phyloP scores from a whole-genome alignment of 441 rosid species.

The Cnidoscolus chayamansa region DNA sequence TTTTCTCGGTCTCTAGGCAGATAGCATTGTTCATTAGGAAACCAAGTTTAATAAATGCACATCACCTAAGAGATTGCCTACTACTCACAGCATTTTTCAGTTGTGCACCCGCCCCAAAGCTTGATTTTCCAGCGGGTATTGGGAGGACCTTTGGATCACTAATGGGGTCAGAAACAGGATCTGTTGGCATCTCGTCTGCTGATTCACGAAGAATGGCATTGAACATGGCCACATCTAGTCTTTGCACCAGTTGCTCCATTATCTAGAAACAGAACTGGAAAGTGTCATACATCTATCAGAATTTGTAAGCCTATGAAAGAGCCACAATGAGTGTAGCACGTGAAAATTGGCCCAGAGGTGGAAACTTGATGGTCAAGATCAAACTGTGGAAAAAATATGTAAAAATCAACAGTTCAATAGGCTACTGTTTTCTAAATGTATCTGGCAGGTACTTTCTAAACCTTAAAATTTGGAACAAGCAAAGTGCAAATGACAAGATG shows the following conservation, averaged over 20 bases:
- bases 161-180: conserved; percentile 91
- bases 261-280: conserved; percentile 41
- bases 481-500: too few species aligned
- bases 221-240: conserved; percentile 95
- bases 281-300: conserved; percentile 13
- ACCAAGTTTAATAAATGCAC: not conserved
- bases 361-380: not conserved
- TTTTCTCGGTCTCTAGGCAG: not conserved
- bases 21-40: conserved; percentile 7
- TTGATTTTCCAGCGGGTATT: conserved; percentile 76
- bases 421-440: not conserved
- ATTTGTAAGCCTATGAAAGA: conserved; percentile 6
- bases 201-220: conserved; percentile 95
- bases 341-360: not conserved
- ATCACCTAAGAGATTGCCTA: conserved; percentile 3
- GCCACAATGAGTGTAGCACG: conserved; percentile 1
- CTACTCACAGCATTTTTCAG: conserved; percentile 73
- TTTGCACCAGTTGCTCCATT: conserved; percentile 79
- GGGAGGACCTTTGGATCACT: conserved; percentile 88
- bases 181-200: conserved; percentile 86
- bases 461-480: too few species aligned
- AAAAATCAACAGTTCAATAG: not conserved
- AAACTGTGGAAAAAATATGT: not conserved
- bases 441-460: too few species aligned
- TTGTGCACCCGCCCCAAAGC: conserved; percentile 91